Evolutionary conservation across 164 flowering plant species (phyloP).

Genomic region (Houttuynia cordata): DNA sequence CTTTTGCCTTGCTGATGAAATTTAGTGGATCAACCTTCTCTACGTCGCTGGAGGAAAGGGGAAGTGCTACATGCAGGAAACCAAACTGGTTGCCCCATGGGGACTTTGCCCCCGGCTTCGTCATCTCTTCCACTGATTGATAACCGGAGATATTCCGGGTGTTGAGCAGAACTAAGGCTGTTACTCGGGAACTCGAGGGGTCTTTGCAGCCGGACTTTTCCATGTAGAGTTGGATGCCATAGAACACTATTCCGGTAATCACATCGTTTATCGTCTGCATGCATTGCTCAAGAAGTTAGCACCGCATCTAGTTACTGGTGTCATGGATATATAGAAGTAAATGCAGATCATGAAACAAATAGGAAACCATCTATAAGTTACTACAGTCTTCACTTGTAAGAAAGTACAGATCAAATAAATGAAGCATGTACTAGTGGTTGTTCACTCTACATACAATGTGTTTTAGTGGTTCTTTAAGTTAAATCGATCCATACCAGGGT

Average conservation of each 20-base stretch:
- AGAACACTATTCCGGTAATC: constrained; percentile 33
- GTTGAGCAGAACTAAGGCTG: constrained; percentile 49
- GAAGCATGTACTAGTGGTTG: no score
- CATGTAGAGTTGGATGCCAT: constrained; percentile 48
- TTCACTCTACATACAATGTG: no score
- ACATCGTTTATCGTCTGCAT: constrained; percentile 54
- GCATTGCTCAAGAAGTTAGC: background rate
- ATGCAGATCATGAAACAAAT: no score
- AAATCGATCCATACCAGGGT: no score
- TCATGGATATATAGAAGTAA: no score
- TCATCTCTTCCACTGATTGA: constrained; percentile 37
- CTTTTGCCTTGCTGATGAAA: constrained; percentile 22
- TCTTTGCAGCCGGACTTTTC: constrained; percentile 8
- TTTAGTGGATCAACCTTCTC: constrained; percentile 19
- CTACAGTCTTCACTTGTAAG: no score
- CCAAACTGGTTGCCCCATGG: constrained; percentile 38
- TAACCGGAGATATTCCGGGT: constrained; percentile 31
- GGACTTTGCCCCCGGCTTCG: constrained; percentile 10
- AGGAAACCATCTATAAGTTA: no score
- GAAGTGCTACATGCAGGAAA: constrained; percentile 18
- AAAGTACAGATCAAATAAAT: no score
- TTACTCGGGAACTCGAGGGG: constrained; percentile 11
- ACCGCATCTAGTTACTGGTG: no score
- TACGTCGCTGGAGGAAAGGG: background rate
- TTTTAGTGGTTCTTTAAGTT: no score